Base-by-base conservation (phyloP, 768 basidiomycete genomes). In the Pleurotus eryngii region DNA sequence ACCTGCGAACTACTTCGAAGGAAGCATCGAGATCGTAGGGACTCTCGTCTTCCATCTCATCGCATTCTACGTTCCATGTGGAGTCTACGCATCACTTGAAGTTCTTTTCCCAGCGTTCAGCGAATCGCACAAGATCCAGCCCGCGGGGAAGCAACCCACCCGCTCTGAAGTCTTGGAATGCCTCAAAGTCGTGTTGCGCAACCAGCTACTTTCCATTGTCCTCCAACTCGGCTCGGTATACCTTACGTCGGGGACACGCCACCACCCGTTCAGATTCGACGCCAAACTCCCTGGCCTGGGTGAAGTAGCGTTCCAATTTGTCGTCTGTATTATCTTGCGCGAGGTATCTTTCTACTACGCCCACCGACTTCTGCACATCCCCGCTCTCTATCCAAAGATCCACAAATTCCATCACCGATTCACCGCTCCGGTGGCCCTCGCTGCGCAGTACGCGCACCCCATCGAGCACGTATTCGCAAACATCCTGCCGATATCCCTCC, bases 311-410 rank as follows among this genome's bases (percentile, higher is more conserved):
- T 56, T 60, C 5, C 66, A 68, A 46, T 47, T 70, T 24, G 43
- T 59, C 15, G 26, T 64, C 17, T 59, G 59, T 18, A 49, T 61
- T 9, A 22, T 71, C 46, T 22, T 65, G n/a, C 70, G 67, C 12
- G 70, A 71, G 45, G 47, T 67, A n/a, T 47, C 68, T 5, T 69
- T 70, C 48, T 71, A 71, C 56, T 70, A 71, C 60, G 57, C 60
- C 9, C 70, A 70, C 42, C 63, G 68, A 27, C 49, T 65, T n/a
- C 58, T 71, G n/a, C 70, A 71, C 50, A 61, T 60, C 56, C 69
- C 65, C 24, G 24, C 24, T 26, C 24, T 26, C 24, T 26, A 26
- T 5, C 4, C 24, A 26, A 26, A 26, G 24, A 6, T 5, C 5
- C 24, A 26, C 24, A 26, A 26, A 5, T 5, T 26, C 24, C 24